These are phyloP conservation scores for Penicillium daleae DNA, from an alignment of 495 filamentous ascomycete species.

Conservation along the genomic window DNA sequence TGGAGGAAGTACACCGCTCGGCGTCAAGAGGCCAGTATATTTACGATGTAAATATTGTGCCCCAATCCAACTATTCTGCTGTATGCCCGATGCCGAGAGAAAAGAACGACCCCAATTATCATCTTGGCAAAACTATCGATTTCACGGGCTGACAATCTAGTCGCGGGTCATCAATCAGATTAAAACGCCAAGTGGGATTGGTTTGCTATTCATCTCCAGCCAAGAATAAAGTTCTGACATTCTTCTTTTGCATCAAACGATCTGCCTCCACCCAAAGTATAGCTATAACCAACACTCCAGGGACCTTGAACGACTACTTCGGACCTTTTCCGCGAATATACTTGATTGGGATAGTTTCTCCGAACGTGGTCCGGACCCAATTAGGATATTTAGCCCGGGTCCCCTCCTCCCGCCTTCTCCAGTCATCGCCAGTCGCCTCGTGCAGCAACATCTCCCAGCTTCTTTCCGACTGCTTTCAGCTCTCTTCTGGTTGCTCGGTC, in stretches of 20 bases:
- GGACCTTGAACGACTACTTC: not conserved
- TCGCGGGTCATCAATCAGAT: not conserved
- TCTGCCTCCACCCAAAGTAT: not conserved
- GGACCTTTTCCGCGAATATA: conserved; percentile 4
- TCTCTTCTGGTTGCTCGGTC: conserved; percentile 1
- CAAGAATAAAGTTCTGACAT: not conserved
- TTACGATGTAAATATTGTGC: too few relatives aligned
- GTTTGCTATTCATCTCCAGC: not conserved
- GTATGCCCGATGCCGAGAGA: too few relatives aligned
- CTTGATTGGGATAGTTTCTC: conserved; percentile 21
- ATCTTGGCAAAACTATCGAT: too few relatives aligned
- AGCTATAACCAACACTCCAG: not conserved
- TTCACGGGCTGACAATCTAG: too few relatives aligned
- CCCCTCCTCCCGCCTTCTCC: conserved; percentile 24
- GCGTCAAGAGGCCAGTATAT: too few relatives aligned
- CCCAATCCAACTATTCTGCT: too few relatives aligned
- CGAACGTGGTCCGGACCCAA: not conserved
- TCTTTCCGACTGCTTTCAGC: conserved; percentile 7
- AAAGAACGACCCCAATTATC: too few relatives aligned
- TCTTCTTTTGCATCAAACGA: not conserved
- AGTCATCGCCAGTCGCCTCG: conserved; percentile 13
- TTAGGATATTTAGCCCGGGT: conserved; percentile 24
- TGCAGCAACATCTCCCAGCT: conserved; percentile 11
- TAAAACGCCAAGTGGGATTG: not conserved
- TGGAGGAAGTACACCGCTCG: too few relatives aligned